Evolutionary conservation across 2,329 filamentous ascomycete species (phyloP).

Genomic region (Dactylellina haptotyla): DNA sequence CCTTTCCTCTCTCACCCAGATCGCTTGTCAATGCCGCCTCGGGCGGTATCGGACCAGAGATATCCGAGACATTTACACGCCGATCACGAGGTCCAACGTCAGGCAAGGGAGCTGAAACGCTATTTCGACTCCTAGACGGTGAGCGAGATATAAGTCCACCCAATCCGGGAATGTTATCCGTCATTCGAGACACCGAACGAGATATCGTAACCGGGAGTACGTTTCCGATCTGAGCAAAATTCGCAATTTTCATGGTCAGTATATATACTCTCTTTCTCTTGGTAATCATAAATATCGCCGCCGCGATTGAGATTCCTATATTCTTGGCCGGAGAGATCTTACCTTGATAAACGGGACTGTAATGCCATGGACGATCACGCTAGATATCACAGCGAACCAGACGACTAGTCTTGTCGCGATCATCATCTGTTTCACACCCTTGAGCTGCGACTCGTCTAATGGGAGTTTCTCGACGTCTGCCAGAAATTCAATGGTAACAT

Average conservation of each 20-base stretch:
- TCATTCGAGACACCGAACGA: constrained; percentile 43
- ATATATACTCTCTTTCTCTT: too few species aligned
- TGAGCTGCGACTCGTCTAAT: constrained; percentile 19
- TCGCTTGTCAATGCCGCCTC: not conserved
- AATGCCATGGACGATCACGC: constrained; percentile 55
- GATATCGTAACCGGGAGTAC: constrained; percentile 36
- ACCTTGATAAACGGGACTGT: constrained; percentile 55
- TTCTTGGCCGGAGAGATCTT: not conserved
- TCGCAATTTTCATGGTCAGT: too few species aligned
- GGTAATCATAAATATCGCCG: too few species aligned
- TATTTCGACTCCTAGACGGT: constrained; percentile 23
- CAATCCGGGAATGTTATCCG: constrained; percentile 36
- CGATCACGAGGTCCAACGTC: constrained; percentile 9
- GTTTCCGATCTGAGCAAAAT: constrained; percentile 32
- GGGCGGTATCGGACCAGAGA: constrained; percentile 23
- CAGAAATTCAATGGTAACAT: constrained; percentile 81
- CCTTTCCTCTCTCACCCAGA: constrained; percentile 26
- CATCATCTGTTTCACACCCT: constrained; percentile 25
- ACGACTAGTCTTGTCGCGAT: constrained; percentile 34
- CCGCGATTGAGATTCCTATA: not conserved
- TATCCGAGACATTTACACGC: constrained; percentile 6
- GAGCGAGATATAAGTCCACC: constrained; percentile 27
- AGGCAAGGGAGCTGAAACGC: constrained; percentile 6
- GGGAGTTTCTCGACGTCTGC: constrained; percentile 60
- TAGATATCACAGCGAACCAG: constrained; percentile 52